Percentiles rank a stretch among this genome's conserved stretches.
Evolutionary conservation across 768 basidiomycete genomes (phyloP).

Genomic region (Rhodotorula toruloides): DNA sequence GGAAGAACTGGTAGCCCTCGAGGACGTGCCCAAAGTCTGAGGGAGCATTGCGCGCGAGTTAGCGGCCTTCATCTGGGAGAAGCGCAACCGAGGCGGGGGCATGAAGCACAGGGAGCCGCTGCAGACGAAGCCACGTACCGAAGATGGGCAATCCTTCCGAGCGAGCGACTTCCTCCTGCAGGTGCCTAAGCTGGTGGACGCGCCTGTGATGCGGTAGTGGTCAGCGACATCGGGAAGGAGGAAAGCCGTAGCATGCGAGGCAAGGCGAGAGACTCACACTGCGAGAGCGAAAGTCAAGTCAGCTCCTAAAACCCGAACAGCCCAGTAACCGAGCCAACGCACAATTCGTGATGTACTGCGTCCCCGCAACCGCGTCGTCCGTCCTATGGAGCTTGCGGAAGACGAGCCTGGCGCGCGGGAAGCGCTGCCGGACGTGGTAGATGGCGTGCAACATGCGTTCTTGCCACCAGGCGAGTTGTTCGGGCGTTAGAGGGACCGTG

Average conservation of each 20-base stretch:
- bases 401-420: slow-evolving; percentile 29
- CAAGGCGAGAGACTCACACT: slow-evolving; percentile 5
- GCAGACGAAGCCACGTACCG: slow-evolving; percentile 7
- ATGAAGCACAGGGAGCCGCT: not conserved
- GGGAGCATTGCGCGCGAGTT: too few relatives aligned
- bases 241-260: too few relatives aligned
- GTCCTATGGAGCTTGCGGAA: slow-evolving; percentile 36
- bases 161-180: slow-evolving; percentile 32
- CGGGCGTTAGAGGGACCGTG: slow-evolving; percentile 30
- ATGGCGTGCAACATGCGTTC: slow-evolving; percentile 33
- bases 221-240: not conserved
- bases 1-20: slow-evolving; percentile 37
- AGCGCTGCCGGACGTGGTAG: slow-evolving; percentile 29
- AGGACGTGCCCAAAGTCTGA: slow-evolving; percentile 32
- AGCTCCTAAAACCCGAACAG: not conserved
- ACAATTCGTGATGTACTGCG: slow-evolving; percentile 40
- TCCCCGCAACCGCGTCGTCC: slow-evolving; percentile 30
- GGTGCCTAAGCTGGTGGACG: slow-evolving; percentile 35
- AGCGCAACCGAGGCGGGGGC: too few relatives aligned
- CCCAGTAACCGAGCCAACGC: not conserved
- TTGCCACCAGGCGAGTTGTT: slow-evolving; percentile 40
- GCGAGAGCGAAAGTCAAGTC: not conserved
- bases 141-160: slow-evolving; percentile 33
- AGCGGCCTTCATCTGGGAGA: too few relatives aligned
- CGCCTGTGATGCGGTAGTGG: slow-evolving; percentile 2